These are phyloP conservation scores for Madurella mycetomatis DNA, from an alignment of 2,329 filamentous ascomycete genomes.

Conservation along the genomic window DNA sequence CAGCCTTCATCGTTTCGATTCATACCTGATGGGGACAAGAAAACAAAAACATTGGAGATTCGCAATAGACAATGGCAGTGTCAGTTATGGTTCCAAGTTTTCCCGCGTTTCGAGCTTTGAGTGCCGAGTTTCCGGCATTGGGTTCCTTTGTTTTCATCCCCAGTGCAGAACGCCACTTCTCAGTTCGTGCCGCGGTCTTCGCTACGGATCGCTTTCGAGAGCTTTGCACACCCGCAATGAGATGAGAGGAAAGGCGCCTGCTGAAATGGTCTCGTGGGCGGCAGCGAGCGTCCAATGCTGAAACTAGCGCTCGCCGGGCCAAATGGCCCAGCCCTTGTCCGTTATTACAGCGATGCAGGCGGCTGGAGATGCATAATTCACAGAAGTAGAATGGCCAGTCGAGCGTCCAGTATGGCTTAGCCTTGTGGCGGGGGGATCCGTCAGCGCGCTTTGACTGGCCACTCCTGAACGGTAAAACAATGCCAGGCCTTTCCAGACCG, in stretches of 20 bases:
- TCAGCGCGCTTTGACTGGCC: constrained; percentile 22
- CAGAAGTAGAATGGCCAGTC: constrained; percentile 23
- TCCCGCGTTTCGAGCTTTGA: background rate
- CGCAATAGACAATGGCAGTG: background rate
- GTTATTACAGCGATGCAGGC: constrained; percentile 22
- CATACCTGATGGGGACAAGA: no score
- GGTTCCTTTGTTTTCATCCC: background rate
- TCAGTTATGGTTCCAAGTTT: background rate
- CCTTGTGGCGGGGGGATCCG: constrained; percentile 23
- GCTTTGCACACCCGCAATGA: background rate
- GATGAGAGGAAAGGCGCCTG: background rate
- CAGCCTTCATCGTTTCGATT: no score
- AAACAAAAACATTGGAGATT: background rate
- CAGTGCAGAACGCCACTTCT: background rate
- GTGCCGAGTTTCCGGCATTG: background rate
- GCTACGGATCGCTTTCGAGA: background rate
- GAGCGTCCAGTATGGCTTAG: constrained; percentile 18
- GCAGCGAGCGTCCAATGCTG: constrained; percentile 16
- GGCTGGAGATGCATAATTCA: constrained; percentile 25
- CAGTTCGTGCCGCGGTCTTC: no score
- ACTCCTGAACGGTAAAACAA: constrained; percentile 17
- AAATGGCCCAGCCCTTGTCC: constrained; percentile 18
- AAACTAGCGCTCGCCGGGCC: constrained; percentile 22
- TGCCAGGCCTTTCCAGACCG: constrained; percentile 17
- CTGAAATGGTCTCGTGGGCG: constrained; percentile 10